phyloP scores from a whole-genome alignment of 2,329 filamentous ascomycete species.

The Epichloe amarillans region DNA sequence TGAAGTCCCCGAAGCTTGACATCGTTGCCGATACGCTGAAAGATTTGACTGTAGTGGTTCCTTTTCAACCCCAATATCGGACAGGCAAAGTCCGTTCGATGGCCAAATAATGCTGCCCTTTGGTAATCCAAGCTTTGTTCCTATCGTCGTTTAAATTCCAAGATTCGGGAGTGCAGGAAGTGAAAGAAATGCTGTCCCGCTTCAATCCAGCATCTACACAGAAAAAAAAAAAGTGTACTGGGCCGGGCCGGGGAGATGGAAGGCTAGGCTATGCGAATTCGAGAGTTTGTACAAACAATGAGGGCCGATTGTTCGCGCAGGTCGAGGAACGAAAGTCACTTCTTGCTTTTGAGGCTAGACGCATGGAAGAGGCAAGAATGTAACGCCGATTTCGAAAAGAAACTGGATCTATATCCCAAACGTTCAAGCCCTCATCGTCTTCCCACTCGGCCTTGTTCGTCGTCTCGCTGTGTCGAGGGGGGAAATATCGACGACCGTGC shows the following conservation, averaged over 20 bases:
- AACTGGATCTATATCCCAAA: background rate
- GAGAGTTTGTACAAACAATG: background rate
- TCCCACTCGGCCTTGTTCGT: background rate
- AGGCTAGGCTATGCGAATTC: background rate
- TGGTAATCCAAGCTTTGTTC: background rate
- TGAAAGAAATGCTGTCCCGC: too few species aligned
- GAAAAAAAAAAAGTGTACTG: background rate
- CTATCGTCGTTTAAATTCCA: background rate
- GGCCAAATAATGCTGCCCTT: background rate
- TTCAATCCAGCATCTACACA: background rate
- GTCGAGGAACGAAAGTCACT: background rate
- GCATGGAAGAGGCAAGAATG: background rate
- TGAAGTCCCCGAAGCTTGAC: slow-evolving; percentile 89
- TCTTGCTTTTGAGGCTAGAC: background rate
- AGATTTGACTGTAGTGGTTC: background rate
- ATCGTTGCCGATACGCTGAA: slow-evolving; percentile 22
- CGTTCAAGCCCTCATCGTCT: background rate
- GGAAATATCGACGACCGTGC: background rate
- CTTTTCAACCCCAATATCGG: background rate
- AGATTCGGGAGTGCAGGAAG: background rate
- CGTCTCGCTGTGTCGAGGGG: background rate
- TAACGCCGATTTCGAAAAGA: background rate
- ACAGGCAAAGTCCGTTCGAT: background rate
- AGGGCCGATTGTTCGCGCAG: background rate
- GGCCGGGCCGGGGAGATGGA: background rate